These are phyloP conservation scores for Chrysophaeum taylorii DNA, from an alignment of 352 stramenopile genomes.

Conservation along the genomic window DNA sequence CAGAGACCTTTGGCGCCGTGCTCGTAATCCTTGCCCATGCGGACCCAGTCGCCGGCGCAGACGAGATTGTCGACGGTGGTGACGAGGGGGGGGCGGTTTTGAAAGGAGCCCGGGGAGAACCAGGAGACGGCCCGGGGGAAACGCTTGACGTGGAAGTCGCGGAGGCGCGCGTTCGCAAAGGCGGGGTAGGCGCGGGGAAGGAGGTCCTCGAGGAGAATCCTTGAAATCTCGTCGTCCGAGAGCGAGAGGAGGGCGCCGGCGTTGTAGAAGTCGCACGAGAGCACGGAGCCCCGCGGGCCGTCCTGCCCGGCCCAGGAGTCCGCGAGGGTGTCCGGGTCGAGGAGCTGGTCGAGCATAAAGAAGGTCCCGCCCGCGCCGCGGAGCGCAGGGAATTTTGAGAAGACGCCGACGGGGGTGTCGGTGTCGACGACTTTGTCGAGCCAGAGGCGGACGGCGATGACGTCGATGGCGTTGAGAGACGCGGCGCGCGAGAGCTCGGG, in stretches of 20 bases:
- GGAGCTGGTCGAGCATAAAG: constrained; percentile 67
- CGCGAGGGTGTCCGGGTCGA: constrained; percentile 38
- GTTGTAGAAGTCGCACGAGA: constrained; percentile 66
- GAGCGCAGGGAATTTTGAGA: constrained; percentile 52
- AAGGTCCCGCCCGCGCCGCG: constrained; percentile 59
- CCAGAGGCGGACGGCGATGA: constrained; percentile 50
- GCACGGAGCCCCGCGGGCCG: constrained; percentile 41
- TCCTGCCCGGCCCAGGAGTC: constrained; percentile 41
- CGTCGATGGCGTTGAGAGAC: constrained; percentile 56
- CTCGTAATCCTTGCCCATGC: constrained; percentile 51
- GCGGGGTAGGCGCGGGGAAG: constrained; percentile 28
- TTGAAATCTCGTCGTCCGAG: constrained; percentile 52
- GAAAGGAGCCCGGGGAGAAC: constrained; percentile 54
- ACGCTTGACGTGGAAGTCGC: constrained; percentile 56
- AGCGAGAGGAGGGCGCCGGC: constrained; percentile 49
- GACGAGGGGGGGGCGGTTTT: constrained; percentile 44
- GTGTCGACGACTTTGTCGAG: constrained; percentile 49
- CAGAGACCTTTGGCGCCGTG: constrained; percentile 62
- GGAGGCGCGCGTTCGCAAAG: constrained; percentile 44
- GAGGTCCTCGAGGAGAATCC: constrained; percentile 49
- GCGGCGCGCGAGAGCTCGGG: constrained; percentile 48
- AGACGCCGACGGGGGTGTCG: constrained; percentile 59
- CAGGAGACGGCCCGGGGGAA: constrained; percentile 50
- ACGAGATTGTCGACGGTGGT: constrained; percentile 43
- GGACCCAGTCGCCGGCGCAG: constrained; percentile 56